phyloP scores from a whole-genome alignment of 106 monocot species.

The Cymbidium sinense region DNA sequence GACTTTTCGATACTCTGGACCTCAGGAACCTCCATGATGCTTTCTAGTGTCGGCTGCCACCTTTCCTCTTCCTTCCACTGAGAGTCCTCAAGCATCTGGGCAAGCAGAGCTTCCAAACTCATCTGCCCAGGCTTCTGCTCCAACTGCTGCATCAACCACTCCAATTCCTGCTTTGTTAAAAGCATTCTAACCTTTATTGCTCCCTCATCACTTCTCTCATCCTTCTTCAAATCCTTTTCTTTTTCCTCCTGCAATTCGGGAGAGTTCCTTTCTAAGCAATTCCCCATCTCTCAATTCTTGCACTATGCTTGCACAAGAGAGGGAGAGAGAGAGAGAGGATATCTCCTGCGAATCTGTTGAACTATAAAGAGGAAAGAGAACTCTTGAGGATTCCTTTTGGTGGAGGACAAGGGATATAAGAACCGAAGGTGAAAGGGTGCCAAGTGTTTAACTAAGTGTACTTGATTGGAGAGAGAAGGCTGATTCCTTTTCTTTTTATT shows the following conservation, averaged over 20 bases:
- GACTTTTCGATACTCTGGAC: neutral
- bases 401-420: too few species aligned
- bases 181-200: neutral
- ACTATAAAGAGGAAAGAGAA: too few species aligned
- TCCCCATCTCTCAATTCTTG: neutral
- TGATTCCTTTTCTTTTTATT: too few species aligned
- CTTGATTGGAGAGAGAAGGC: too few species aligned
- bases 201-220: neutral
- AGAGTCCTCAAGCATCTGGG: neutral
- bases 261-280: neutral
- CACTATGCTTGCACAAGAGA: neutral
- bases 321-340: neutral
- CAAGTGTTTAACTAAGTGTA: too few species aligned
- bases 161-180: neutral
- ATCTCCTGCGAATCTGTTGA: neutral
- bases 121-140: neutral
- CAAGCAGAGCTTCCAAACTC: neutral
- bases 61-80: neutral
- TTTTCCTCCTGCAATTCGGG: neutral
- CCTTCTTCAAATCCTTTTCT: neutral
- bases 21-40: constrained; percentile 4
- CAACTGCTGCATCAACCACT: neutral
- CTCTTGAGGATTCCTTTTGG: too few species aligned
- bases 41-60: neutral
- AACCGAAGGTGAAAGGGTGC: too few species aligned